Evolutionary conservation across 2,329 filamentous ascomycete genomes (phyloP).

Genomic region (Aspergillus sclerotialis): DNA sequence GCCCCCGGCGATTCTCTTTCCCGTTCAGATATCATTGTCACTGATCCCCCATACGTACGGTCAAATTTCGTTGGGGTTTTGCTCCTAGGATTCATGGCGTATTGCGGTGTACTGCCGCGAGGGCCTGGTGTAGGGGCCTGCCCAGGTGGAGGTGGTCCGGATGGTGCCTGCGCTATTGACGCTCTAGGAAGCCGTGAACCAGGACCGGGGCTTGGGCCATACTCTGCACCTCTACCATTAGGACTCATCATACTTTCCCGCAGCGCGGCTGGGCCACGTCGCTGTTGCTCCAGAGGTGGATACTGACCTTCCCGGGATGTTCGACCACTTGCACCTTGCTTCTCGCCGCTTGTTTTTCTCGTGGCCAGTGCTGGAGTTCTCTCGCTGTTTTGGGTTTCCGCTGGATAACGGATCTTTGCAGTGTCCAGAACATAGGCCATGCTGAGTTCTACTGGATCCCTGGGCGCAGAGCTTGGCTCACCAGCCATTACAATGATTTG

Average conservation of each 20-base stretch:
- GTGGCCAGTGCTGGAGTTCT: slow-evolving; percentile 31
- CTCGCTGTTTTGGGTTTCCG: slow-evolving; percentile 51
- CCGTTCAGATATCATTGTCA: slow-evolving; percentile 39
- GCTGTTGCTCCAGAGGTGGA: slow-evolving; percentile 27
- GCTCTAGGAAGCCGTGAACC: slow-evolving; percentile 55
- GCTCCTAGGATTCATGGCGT: slow-evolving; percentile 30
- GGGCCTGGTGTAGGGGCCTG: slow-evolving; percentile 57
- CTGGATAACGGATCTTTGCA: slow-evolving; percentile 91
- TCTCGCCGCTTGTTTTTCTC: slow-evolving; percentile 40
- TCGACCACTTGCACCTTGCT: slow-evolving; percentile 33
- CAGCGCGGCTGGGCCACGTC: slow-evolving; percentile 32
- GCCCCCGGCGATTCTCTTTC: slow-evolving; percentile 42
- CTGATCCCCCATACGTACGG: slow-evolving; percentile 34
- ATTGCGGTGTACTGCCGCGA: slow-evolving; percentile 36
- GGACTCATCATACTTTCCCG: slow-evolving; percentile 38
- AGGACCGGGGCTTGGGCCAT: slow-evolving; percentile 27
- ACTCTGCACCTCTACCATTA: slow-evolving; percentile 19
- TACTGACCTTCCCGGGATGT: slow-evolving; percentile 38
- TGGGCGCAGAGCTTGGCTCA: slow-evolving; percentile 81
- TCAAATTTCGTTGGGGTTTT: slow-evolving; percentile 47
- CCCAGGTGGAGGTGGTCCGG: slow-evolving; percentile 58
- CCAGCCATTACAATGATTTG: slow-evolving; percentile 88
- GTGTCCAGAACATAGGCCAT: slow-evolving; percentile 91
- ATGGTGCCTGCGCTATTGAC: slow-evolving; percentile 52
- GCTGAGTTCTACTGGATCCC: slow-evolving; percentile 75